A percentile compares a stretch with the other conserved stretches of the same genome.
phyloP scores from a whole-genome alignment of 805 yeast genomes.

The Kazachstania martiniae region DNA sequence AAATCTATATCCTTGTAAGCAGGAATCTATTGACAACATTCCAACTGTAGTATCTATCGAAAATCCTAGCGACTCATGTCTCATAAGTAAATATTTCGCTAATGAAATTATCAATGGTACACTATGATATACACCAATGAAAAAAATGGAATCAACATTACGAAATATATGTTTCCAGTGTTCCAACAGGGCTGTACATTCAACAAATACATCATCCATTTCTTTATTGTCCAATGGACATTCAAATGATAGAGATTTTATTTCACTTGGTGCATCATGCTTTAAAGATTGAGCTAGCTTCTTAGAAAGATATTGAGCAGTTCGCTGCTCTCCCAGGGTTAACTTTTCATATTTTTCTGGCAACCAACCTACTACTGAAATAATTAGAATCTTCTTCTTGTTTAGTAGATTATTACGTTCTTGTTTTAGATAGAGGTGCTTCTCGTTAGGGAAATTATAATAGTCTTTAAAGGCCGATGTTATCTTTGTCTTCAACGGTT shows the following conservation, averaged over 20 bases:
- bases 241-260: slow-evolving; percentile 27
- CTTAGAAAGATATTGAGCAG: slow-evolving; percentile 20
- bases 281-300: slow-evolving; percentile 23
- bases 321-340: slow-evolving; percentile 19
- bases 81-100: slow-evolving; percentile 35
- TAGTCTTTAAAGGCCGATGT: slow-evolving; percentile 28
- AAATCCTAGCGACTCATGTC: slow-evolving; percentile 13
- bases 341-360: slow-evolving; percentile 25
- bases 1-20: slow-evolving; percentile 29
- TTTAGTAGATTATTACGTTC: slow-evolving; percentile 9
- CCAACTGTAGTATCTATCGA: slow-evolving; percentile 20
- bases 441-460: slow-evolving; percentile 29
- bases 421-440: slow-evolving; percentile 29
- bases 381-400: slow-evolving; percentile 19
- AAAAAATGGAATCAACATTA: slow-evolving; percentile 38
- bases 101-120: slow-evolving; percentile 39
- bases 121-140: slow-evolving; percentile 44
- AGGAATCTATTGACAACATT: slow-evolving; percentile 28
- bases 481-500: slow-evolving; percentile 27
- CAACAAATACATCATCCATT: slow-evolving; percentile 30
- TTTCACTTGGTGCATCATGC: slow-evolving; percentile 15
- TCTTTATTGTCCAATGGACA: slow-evolving; percentile 24
- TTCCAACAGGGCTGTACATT: slow-evolving; percentile 33
- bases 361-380: slow-evolving; percentile 24
- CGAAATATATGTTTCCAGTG: slow-evolving; percentile 41